phyloP scores from a whole-genome alignment of 768 basidiomycete genomes.

The Leccinum broughii region DNA sequence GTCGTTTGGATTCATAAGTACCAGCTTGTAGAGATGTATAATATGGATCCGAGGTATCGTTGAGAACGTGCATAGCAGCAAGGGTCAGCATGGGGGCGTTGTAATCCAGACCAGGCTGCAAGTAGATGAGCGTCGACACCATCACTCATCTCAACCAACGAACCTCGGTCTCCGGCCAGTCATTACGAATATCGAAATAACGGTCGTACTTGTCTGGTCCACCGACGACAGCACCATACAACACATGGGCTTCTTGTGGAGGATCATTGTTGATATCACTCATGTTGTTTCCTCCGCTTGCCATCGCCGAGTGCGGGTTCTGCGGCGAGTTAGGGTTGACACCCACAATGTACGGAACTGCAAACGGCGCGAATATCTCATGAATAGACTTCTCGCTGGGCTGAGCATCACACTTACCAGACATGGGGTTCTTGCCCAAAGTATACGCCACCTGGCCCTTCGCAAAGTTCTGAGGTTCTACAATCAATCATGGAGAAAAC shows the following conservation, averaged over 20 bases:
- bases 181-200: slow-evolving; percentile 83
- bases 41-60: slow-evolving; percentile 70
- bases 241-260: slow-evolving; percentile 64
- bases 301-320: slow-evolving; percentile 90
- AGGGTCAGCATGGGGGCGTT: slow-evolving; percentile 89
- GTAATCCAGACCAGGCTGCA: slow-evolving; percentile 79
- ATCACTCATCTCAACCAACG: slow-evolving; percentile 3
- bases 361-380: neutral
- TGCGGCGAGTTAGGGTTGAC: slow-evolving; percentile 85
- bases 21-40: slow-evolving; percentile 73
- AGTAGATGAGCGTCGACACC: slow-evolving; percentile 11
- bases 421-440: slow-evolving; percentile 90
- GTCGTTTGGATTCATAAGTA: slow-evolving; percentile 59
- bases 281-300: slow-evolving; percentile 79
- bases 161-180: slow-evolving; percentile 90
- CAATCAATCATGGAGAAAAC: slow-evolving; percentile 6
- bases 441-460: slow-evolving; percentile 77
- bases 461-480: slow-evolving; percentile 58
- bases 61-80: slow-evolving; percentile 73
- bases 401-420: slow-evolving; percentile 44
- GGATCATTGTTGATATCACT: slow-evolving; percentile 71
- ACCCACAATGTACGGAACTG: slow-evolving; percentile 74
- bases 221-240: slow-evolving; percentile 89
- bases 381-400: neutral
- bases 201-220: slow-evolving; percentile 77